These are phyloP conservation scores for Phaeosphaeria sp. DNA, from an alignment of 2,329 filamentous ascomycete genomes.

Conservation along the genomic window DNA sequence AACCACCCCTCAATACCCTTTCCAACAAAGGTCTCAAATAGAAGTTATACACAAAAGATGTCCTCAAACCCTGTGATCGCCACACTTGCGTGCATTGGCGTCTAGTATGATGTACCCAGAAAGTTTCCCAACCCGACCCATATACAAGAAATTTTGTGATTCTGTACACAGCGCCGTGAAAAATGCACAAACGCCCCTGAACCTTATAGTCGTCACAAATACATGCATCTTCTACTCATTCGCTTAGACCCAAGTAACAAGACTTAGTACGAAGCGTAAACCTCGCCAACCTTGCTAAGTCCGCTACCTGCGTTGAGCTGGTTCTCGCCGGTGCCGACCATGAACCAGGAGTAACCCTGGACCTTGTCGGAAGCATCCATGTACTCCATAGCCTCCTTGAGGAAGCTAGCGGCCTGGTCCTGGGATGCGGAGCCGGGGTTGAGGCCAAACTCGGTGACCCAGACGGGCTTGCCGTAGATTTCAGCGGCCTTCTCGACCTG, in stretches of 20 bases:
- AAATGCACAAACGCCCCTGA: constrained; percentile 8
- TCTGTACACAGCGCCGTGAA: background rate
- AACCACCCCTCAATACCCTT: constrained; percentile 9
- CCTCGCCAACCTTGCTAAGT: constrained; percentile 30
- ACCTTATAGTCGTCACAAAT: background rate
- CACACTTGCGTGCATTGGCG: constrained; percentile 1
- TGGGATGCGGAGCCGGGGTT: constrained; percentile 35
- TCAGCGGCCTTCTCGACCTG: constrained; percentile 47
- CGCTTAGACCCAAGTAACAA: background rate
- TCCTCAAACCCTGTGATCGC: constrained; percentile 1
- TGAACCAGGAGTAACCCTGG: constrained; percentile 48
- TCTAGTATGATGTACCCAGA: background rate
- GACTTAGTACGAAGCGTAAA: constrained; percentile 24
- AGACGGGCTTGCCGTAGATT: constrained; percentile 40
- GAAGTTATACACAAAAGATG: constrained; percentile 16
- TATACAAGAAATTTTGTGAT: constrained; percentile 5
- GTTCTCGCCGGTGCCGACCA: constrained; percentile 40
- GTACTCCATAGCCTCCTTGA: constrained; percentile 43
- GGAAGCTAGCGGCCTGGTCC: constrained; percentile 41
- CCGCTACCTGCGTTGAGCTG: constrained; percentile 35
- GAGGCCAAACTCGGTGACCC: constrained; percentile 49
- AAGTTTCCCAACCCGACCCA: constrained; percentile 4
- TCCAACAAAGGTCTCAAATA: constrained; percentile 2
- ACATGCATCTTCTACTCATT: background rate
- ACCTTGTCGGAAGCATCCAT: constrained; percentile 39